Percentiles rank a stretch among this genome's conserved stretches.
Conservation (phyloP, 495 filamentous ascomycete species). For the Aspergillus conjunctus region DNA sequence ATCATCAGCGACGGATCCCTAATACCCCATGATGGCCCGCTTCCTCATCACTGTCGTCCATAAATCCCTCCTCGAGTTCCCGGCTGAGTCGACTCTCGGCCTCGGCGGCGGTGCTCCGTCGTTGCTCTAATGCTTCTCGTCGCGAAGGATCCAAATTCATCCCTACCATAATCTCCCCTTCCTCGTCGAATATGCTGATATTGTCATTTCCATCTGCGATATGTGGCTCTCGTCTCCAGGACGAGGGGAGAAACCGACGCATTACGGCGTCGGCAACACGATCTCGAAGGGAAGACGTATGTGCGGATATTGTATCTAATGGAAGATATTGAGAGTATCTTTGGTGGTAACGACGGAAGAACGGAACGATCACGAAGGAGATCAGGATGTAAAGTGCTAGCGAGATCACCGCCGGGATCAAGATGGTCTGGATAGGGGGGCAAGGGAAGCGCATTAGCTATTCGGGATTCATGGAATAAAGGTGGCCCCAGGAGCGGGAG, state of each 20-base stretch:
- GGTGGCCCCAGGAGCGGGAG: neutral
- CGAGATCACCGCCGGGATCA: conserved; percentile 78
- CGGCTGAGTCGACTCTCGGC: conserved; percentile 67
- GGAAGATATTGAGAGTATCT: conserved; percentile 74
- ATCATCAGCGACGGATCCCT: conserved; percentile 7
- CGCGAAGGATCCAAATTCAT: conserved; percentile 55
- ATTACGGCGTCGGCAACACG: conserved; percentile 59
- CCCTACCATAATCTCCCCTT: conserved; percentile 65
- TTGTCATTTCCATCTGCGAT: conserved; percentile 62
- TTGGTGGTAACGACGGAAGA: conserved; percentile 73
- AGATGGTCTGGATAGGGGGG: conserved; percentile 62
- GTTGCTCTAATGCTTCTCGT: conserved; percentile 51
- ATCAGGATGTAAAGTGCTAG: conserved; percentile 71
- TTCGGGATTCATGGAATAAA: neutral
- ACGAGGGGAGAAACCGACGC: conserved; percentile 56
- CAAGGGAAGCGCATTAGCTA: neutral
- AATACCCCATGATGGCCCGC: conserved; percentile 2
- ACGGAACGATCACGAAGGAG: conserved; percentile 70
- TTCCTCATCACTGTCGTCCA: conserved; percentile 79
- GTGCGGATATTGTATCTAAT: conserved; percentile 61
- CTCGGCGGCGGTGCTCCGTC: conserved; percentile 43
- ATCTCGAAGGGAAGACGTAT: conserved; percentile 63
- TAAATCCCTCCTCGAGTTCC: conserved; percentile 82
- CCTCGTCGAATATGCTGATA: conserved; percentile 65
- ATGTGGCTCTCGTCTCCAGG: conserved; percentile 51